A percentile compares a stretch with the other conserved stretches of the same genome.
phyloP scores from a whole-genome alignment of 768 basidiomycete genomes.

The Phanerodontia chrysosporium region DNA sequence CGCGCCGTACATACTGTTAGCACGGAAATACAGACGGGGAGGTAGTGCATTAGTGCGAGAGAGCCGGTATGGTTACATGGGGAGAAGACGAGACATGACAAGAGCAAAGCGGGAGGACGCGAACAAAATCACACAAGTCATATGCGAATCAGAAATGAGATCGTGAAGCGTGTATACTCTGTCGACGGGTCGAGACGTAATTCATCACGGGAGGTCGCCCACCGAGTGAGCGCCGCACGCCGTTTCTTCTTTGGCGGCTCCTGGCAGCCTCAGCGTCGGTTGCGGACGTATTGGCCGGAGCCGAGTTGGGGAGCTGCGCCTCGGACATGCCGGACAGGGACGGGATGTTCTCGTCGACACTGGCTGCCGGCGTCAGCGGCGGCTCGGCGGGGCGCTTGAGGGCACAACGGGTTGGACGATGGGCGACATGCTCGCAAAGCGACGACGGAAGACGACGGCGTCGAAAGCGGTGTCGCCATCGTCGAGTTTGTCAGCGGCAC shows the following conservation, averaged over 20 bases:
- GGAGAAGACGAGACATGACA: neutral
- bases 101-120: neutral
- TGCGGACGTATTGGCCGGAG: slow-evolving; percentile 16
- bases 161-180: neutral
- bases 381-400: slow-evolving; percentile 32
- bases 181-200: neutral
- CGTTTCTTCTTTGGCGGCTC: slow-evolving; percentile 86
- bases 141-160: neutral
- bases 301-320: neutral
- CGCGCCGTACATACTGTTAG: no score
- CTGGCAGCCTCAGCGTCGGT: slow-evolving; percentile 9
- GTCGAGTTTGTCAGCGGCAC: slow-evolving; percentile 26
- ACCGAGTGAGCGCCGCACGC: slow-evolving; percentile 73
- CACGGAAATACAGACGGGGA: neutral
- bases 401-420: slow-evolving; percentile 22
- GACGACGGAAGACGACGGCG: slow-evolving; percentile 21
- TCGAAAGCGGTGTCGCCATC: slow-evolving; percentile 22
- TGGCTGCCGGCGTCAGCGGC: slow-evolving; percentile 31
- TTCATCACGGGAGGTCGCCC: slow-evolving; percentile 36
- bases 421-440: slow-evolving; percentile 17
- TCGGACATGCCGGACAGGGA: neutral
- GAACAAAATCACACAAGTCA: neutral
- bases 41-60: neutral
- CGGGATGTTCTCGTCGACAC: slow-evolving; percentile 22
- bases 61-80: neutral